phyloP scores from a whole-genome alignment of 768 basidiomycete genomes.

The Myochromella boudieri region DNA sequence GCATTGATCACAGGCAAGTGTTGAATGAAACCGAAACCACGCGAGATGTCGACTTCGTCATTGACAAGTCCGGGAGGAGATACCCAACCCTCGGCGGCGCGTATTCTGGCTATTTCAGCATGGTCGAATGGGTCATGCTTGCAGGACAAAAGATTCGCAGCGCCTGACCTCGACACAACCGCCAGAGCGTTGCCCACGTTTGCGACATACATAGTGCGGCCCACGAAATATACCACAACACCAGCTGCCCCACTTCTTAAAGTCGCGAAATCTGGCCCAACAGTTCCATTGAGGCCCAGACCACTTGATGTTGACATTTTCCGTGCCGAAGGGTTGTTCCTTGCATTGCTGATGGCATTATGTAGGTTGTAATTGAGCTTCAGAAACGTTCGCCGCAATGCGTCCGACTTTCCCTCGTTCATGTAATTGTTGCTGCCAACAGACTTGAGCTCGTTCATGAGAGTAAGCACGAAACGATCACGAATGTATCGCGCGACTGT shows the following conservation, averaged over 20 bases:
- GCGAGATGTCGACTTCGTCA: slow-evolving; percentile 88
- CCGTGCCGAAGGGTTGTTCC: too few species aligned
- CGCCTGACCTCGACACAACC: slow-evolving; percentile 77
- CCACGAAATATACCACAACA: slow-evolving; percentile 81
- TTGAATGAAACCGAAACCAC: slow-evolving; percentile 92
- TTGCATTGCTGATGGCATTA: slow-evolving; percentile 58
- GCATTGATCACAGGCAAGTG: slow-evolving; percentile 90
- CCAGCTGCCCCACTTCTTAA: slow-evolving; percentile 77
- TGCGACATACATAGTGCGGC: slow-evolving; percentile 81
- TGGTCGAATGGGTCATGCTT: slow-evolving; percentile 91
- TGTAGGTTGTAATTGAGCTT: slow-evolving; percentile 81
- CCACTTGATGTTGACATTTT: slow-evolving; percentile 73
- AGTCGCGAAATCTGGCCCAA: slow-evolving; percentile 45
- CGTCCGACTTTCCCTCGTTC: slow-evolving; percentile 65
- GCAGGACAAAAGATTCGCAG: slow-evolving; percentile 69
- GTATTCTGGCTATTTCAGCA: slow-evolving; percentile 81
- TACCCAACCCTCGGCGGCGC: slow-evolving; percentile 91
- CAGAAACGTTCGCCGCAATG: slow-evolving; percentile 85
- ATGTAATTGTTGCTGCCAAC: slow-evolving; percentile 42
- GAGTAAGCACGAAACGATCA: slow-evolving; percentile 67
- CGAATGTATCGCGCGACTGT: slow-evolving; percentile 80
- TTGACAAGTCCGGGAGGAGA: slow-evolving; percentile 89
- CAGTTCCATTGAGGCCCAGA: slow-evolving; percentile 29
- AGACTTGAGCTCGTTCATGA: slow-evolving; percentile 56
- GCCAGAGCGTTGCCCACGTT: slow-evolving; percentile 89